These are phyloP conservation scores for Solanum microdontum DNA, from an alignment of 257 asterid genomes.

Conservation along the genomic window DNA sequence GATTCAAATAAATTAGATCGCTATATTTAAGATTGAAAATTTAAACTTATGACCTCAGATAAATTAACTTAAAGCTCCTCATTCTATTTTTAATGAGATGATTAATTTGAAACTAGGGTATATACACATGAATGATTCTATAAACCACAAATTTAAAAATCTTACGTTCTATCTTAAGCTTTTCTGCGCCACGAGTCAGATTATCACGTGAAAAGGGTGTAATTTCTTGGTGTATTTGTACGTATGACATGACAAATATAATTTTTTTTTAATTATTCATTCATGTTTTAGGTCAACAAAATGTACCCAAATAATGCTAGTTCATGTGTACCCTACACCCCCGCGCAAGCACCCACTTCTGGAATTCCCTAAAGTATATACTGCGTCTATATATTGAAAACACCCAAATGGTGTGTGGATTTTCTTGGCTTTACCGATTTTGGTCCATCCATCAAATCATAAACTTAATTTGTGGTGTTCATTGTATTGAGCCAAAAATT, in stretches of 20 bases:
- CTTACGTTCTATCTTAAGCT: background rate
- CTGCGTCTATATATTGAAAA: background rate
- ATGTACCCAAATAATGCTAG: background rate
- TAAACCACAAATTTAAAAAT: background rate
- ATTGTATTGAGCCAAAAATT: background rate
- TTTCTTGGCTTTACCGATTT: background rate
- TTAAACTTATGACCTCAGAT: background rate
- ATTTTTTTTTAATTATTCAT: background rate
- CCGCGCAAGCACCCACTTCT: background rate
- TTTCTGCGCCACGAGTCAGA: background rate
- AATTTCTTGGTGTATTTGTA: background rate
- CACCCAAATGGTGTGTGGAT: background rate
- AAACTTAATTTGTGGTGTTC: background rate
- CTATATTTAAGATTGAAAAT: background rate
- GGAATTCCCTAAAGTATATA: background rate
- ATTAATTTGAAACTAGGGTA: background rate
- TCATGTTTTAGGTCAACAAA: background rate
- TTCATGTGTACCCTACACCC: background rate
- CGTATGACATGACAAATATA: background rate
- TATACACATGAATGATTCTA: background rate
- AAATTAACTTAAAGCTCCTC: background rate
- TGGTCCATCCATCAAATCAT: background rate
- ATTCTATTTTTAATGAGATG: background rate
- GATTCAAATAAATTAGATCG: background rate
- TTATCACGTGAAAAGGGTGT: background rate